Evolutionary conservation across 2,329 filamentous ascomycete genomes (phyloP).

Genomic region (Colletotrichum tropicale): DNA sequence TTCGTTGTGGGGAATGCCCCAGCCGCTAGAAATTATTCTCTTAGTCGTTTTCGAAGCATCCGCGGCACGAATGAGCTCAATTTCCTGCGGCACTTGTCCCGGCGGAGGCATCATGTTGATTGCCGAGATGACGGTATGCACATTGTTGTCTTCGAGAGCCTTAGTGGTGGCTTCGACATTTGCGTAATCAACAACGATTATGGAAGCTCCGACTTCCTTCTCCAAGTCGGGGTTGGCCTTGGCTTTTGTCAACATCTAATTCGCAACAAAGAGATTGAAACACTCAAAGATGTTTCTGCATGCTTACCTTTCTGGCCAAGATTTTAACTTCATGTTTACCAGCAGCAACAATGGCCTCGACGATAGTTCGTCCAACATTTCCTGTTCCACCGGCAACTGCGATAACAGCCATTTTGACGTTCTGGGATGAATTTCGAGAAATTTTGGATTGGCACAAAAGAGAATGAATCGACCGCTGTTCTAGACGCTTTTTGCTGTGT

Average conservation of each 20-base stretch:
- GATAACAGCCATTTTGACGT: constrained; percentile 29
- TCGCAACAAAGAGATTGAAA: not conserved
- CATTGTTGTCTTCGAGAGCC: constrained; percentile 36
- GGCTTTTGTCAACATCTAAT: not conserved
- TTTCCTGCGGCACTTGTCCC: constrained; percentile 31
- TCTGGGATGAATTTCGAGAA: not conserved
- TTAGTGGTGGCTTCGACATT: constrained; percentile 24
- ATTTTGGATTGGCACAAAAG: not conserved
- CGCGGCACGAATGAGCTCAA: constrained; percentile 49
- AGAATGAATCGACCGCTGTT: not conserved
- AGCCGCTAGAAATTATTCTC: constrained; percentile 48
- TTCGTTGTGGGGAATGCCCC: constrained; percentile 36
- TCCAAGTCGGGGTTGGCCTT: constrained; percentile 23
- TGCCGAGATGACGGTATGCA: constrained; percentile 50
- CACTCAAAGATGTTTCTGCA: too few relatives aligned
- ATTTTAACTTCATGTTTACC: constrained; percentile 42
- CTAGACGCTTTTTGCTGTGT: not conserved
- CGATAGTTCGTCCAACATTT: constrained; percentile 47
- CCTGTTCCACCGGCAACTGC: constrained; percentile 53
- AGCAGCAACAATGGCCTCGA: constrained; percentile 42
- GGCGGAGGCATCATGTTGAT: constrained; percentile 34
- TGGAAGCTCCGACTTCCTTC: constrained; percentile 25
- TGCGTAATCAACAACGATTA: constrained; percentile 32
- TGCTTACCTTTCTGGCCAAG: constrained; percentile 41
- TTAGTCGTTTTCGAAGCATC: constrained; percentile 38